These are phyloP conservation scores for Beauveria pseudobassiana DNA, from an alignment of 2,329 filamentous ascomycete species.

Conservation along the genomic window DNA sequence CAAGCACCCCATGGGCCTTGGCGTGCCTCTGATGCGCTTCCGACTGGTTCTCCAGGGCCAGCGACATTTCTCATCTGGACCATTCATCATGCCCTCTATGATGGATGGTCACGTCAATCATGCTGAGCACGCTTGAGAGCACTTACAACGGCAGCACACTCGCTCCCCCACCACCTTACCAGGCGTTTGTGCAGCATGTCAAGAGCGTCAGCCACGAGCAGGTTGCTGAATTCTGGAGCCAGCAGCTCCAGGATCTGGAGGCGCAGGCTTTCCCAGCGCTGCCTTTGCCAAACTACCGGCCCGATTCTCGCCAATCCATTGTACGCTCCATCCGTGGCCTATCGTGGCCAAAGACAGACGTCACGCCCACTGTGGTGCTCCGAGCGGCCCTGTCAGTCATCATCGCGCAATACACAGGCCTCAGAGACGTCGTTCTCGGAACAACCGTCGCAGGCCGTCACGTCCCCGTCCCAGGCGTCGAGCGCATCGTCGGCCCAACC, in stretches of 20 bases:
- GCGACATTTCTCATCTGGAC: conserved; percentile 13
- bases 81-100: conserved; percentile 38
- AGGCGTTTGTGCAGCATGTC: conserved; percentile 33
- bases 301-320: conserved; percentile 9
- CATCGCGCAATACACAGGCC: conserved; percentile 28
- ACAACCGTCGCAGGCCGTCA: conserved; percentile 21
- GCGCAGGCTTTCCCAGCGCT: neutral
- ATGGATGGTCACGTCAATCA: conserved; percentile 42
- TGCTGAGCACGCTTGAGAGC: conserved; percentile 14
- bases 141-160: conserved; percentile 16
- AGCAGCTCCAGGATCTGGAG: neutral
- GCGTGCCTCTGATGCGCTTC: conserved; percentile 12
- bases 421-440: conserved; percentile 24
- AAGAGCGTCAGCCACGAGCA: neutral
- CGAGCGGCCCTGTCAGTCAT: conserved; percentile 26
- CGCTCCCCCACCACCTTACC: conserved; percentile 25
- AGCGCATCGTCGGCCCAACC: conserved; percentile 21
- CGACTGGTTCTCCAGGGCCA: conserved; percentile 2
- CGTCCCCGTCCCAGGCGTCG: conserved; percentile 19
- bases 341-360: neutral
- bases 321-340: neutral
- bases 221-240: neutral
- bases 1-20: conserved; percentile 13
- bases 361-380: conserved; percentile 18
- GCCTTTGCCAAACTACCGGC: neutral